Evolutionary conservation across 2,329 filamentous ascomycete genomes (phyloP).

Genomic region (Pseudogymnoascus pannorum): DNA sequence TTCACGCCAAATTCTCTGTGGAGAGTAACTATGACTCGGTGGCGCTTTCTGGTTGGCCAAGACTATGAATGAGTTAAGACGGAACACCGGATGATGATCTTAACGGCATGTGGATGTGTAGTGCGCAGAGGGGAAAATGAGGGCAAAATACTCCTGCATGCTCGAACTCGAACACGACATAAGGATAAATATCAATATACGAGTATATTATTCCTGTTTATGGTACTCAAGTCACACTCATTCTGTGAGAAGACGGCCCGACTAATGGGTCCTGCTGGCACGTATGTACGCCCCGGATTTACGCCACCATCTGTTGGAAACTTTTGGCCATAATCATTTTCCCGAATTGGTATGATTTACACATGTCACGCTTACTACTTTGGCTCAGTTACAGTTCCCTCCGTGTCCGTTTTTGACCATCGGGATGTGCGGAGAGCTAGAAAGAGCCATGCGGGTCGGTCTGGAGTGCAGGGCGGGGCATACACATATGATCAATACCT

Average conservation of each 20-base stretch:
- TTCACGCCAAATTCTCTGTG: background rate
- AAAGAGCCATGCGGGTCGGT: background rate
- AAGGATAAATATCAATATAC: background rate
- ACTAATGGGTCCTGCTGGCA: background rate
- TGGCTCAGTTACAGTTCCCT: background rate
- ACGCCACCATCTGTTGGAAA: background rate
- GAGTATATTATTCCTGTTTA: background rate
- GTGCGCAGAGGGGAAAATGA: background rate
- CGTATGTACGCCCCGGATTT: background rate
- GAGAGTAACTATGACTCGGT: background rate
- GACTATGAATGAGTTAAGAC: background rate
- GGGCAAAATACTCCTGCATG: background rate
- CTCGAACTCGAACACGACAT: background rate
- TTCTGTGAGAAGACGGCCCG: background rate
- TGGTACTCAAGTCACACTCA: too few species aligned
- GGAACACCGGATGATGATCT: background rate
- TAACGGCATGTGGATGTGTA: background rate
- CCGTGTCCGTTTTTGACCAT: background rate
- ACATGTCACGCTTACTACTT: background rate
- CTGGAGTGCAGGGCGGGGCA: background rate
- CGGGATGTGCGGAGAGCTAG: background rate
- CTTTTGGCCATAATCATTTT: background rate
- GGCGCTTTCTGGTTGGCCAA: conserved; percentile 2
- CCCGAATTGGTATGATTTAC: background rate
- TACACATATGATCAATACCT: background rate